Evolutionary conservation across 352 stramenopile genomes (phyloP).

Genomic region (Phytophthora aleatoria): DNA sequence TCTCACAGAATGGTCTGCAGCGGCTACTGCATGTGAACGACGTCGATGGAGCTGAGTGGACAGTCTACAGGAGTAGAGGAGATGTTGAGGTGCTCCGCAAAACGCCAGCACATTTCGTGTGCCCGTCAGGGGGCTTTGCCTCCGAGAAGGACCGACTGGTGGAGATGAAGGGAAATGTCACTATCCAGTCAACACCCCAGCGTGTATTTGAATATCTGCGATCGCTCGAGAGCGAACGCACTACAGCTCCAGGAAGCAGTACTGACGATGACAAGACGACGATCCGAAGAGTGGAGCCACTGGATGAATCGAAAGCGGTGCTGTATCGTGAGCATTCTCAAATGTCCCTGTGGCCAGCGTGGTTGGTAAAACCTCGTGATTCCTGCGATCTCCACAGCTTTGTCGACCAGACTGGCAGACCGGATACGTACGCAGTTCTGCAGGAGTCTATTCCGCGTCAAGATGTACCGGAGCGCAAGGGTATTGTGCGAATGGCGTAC

Average conservation of each 20-base stretch:
- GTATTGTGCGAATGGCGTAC: constrained; percentile 74
- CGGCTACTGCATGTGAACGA: constrained; percentile 53
- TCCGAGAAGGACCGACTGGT: constrained; percentile 58
- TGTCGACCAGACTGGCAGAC: constrained; percentile 65
- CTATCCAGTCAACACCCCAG: constrained; percentile 46
- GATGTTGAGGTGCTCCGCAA: constrained; percentile 51
- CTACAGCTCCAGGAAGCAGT: constrained; percentile 21
- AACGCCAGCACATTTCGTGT: constrained; percentile 39
- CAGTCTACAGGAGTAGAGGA: constrained; percentile 36
- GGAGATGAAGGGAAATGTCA: constrained; percentile 76
- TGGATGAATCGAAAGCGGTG: constrained; percentile 68
- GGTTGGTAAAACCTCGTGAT: constrained; percentile 80
- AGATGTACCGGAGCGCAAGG: constrained; percentile 72
- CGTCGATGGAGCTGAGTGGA: constrained; percentile 46
- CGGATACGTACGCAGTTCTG: constrained; percentile 68
- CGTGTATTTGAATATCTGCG: constrained; percentile 69
- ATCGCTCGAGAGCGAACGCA: constrained; percentile 53
- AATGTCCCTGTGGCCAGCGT: constrained; percentile 78
- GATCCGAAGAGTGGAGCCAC: constrained; percentile 62
- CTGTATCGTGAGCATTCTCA: constrained; percentile 72
- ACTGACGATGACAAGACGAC: constrained; percentile 38
- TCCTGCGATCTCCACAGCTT: constrained; percentile 85
- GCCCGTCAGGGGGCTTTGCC: constrained; percentile 25
- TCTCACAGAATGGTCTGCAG: constrained; percentile 63
- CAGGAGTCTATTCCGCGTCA: constrained; percentile 70